Conservation (phyloP, 306 rosid genomes). For the Sicyos edulis region DNA sequence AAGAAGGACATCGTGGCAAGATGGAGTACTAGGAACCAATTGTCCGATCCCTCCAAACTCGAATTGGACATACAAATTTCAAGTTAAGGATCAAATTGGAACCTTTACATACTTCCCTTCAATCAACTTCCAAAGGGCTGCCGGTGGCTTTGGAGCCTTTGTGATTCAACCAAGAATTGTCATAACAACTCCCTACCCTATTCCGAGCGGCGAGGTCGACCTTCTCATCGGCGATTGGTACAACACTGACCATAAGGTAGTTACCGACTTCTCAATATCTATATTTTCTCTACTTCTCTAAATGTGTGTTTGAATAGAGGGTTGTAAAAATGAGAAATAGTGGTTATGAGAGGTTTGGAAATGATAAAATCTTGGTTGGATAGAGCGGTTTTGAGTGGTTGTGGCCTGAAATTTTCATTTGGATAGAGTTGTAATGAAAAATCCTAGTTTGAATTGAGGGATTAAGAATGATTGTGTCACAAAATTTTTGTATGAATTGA, state of each 20-base stretch:
- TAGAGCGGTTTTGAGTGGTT: too few relatives aligned
- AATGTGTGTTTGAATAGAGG: too few relatives aligned
- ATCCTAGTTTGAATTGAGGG: too few relatives aligned
- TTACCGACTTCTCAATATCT: neutral
- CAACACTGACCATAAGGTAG: slow-evolving; percentile 53
- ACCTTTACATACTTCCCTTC: slow-evolving; percentile 69
- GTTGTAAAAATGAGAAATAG: too few relatives aligned
- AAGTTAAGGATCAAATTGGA: slow-evolving; percentile 78
- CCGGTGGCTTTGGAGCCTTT: slow-evolving; percentile 72
- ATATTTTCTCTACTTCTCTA: too few relatives aligned
- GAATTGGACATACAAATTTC: slow-evolving; percentile 85
- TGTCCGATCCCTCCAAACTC: slow-evolving; percentile 77
- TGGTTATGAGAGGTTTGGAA: too few relatives aligned
- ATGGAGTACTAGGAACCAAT: slow-evolving; percentile 80
- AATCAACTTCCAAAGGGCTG: slow-evolving; percentile 56
- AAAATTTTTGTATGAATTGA: too few relatives aligned
- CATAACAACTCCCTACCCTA: slow-evolving; percentile 57
- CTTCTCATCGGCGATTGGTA: slow-evolving; percentile 70
- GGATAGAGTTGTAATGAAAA: too few relatives aligned
- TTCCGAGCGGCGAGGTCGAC: slow-evolving; percentile 52
- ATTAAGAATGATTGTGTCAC: too few relatives aligned
- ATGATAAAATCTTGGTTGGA: too few relatives aligned
- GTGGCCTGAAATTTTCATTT: too few relatives aligned
- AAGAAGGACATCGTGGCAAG: slow-evolving; percentile 74
- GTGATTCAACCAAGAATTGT: slow-evolving; percentile 57